Evolutionary conservation across 495 filamentous ascomycete genomes (phyloP), one percentile per base, ranked within the genome.

Genomic region (Aspergillus affinis): DNA sequence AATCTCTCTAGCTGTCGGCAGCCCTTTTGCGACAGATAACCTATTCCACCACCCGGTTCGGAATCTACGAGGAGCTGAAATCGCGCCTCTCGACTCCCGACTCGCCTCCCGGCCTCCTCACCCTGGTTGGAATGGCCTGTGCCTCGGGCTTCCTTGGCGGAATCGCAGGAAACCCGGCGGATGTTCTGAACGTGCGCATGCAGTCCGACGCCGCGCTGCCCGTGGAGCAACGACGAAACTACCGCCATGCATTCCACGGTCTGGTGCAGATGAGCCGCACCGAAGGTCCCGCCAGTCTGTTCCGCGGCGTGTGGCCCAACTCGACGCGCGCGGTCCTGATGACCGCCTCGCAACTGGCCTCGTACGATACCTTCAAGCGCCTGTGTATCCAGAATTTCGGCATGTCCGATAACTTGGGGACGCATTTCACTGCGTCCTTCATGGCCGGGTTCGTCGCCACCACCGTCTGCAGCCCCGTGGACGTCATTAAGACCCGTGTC

Each of bases 181-280:
- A 98, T 70, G 90, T 98, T 12, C 82, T 97, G 58, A 98, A 98
- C 75, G 94, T 98, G 47, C 92, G 94, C 63, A 98, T 98, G 94
- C 94, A 98, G 74, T 88, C 93, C 77, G 94, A 98, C 71, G 87
- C 90, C 13, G 85, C 93, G 0, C 84, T 97, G 5, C 90, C 92
- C 0, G 66, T 76, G 3, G 79, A 78, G 2, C 77, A 94, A 62
- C 87, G 91, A 4, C 85, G 93, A 21, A 92, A 96, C 75, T 98
- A 98, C 80, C 85, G 85, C 53, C 81, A 98, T 67, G 95, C 93
- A 4, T 69, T 97, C 27, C 88, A 98, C 68, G 94, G 94, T 3
- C 74, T 98, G 57, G 75, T 90, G 12, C 84, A 90, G 51, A 96
- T 97, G 91, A 82, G 84, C 8, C 82, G 87, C 52, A 84, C 89